Evolutionary conservation across 768 basidiomycete genomes (phyloP).

Genomic region (Pulveroboletus sp.): DNA sequence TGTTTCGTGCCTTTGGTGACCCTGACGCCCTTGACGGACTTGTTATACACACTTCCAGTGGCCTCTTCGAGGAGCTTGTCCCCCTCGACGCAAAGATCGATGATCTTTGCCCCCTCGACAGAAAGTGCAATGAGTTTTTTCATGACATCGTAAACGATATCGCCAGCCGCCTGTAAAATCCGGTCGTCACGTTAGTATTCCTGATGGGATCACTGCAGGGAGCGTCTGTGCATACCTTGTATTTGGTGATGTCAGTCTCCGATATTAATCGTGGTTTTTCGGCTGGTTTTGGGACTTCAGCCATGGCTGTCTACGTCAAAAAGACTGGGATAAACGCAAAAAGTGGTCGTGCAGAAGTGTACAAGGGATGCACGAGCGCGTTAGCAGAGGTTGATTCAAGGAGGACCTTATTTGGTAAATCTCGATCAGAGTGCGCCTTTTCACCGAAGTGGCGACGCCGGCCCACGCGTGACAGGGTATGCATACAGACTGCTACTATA

Average conservation of each 20-base stretch:
- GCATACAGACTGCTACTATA: constrained; percentile 23
- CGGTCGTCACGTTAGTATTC: constrained; percentile 6
- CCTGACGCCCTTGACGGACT: constrained; percentile 83
- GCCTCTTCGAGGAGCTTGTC: constrained; percentile 90
- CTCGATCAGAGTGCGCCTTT: not conserved
- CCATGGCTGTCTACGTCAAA: constrained; percentile 39
- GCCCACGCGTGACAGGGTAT: constrained; percentile 4
- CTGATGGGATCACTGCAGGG: constrained; percentile 15
- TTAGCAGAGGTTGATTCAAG: not conserved
- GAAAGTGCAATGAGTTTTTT: constrained; percentile 76
- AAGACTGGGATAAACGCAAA: constrained; percentile 1
- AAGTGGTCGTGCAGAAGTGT: constrained; percentile 6
- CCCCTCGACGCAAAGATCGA: constrained; percentile 90
- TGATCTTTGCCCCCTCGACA: constrained; percentile 77
- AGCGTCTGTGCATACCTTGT: constrained; percentile 55
- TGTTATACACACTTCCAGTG: constrained; percentile 84
- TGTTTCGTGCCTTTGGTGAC: constrained; percentile 69
- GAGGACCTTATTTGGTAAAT: constrained; percentile 26
- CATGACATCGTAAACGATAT: constrained; percentile 80
- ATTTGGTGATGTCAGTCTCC: constrained; percentile 80
- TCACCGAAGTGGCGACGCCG: not conserved
- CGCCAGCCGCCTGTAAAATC: constrained; percentile 69
- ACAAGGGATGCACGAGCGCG: constrained; percentile 2
- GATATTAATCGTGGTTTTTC: constrained; percentile 54
- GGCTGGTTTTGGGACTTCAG: constrained; percentile 46